phyloP scores from a whole-genome alignment of 495 filamentous ascomycete species.

The Daldinia concentrica region DNA sequence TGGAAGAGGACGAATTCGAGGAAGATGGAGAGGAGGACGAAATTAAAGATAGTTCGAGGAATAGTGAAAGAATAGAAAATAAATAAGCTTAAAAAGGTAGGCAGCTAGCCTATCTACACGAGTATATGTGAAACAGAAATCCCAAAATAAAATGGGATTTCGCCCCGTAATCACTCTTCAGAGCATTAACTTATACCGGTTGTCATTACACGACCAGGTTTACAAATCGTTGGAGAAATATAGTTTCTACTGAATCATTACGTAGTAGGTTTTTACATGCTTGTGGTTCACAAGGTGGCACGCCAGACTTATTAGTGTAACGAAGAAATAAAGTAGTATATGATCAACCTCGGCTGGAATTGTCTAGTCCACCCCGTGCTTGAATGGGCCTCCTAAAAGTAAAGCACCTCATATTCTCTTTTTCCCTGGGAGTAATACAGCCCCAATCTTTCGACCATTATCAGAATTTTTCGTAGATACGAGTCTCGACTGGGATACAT shows the following conservation, averaged over 20 bases:
- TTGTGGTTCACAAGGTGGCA: constrained; percentile 41
- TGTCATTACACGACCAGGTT: not conserved
- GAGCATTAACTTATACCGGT: not conserved
- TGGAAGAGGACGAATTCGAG: constrained; percentile 13
- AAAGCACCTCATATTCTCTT: constrained; percentile 53
- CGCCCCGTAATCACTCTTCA: not conserved
- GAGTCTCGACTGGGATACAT: constrained; percentile 58
- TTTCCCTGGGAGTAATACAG: constrained; percentile 54
- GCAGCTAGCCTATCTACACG: not conserved
- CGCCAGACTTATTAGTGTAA: constrained; percentile 39
- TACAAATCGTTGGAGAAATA: not conserved
- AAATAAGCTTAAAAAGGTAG: not conserved
- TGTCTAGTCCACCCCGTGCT: constrained; percentile 55
- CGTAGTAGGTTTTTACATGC: constrained; percentile 15
- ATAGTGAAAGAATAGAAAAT: not conserved
- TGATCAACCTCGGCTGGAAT: constrained; percentile 59
- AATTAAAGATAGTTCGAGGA: not conserved
- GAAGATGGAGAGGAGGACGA: not conserved
- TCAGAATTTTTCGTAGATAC: constrained; percentile 62
- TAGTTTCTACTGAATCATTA: constrained; percentile 29
- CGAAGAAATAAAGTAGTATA: constrained; percentile 52
- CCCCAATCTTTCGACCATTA: constrained; percentile 56
- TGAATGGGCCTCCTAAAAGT: constrained; percentile 54
- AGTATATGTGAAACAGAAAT: too few relatives aligned
- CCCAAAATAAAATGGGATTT: not conserved